A percentile compares a stretch with the other conserved stretches of the same genome.
Conservation (phyloP, 108 stramenopile species). For the Chaetoceros muelleri region DNA sequence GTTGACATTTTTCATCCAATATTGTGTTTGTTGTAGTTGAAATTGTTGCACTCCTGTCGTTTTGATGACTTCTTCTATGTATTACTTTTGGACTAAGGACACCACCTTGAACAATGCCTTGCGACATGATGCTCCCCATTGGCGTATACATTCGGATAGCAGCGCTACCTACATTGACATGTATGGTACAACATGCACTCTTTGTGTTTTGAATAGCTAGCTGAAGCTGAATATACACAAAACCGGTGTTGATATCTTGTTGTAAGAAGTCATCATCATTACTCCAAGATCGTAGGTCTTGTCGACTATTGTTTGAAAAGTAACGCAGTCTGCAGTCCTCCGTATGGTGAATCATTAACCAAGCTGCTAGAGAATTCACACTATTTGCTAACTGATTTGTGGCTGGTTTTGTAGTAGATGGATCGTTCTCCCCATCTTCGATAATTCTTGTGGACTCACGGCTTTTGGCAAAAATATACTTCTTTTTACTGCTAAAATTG, state of each 20-base stretch:
- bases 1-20: background rate
- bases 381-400: no score
- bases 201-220: background rate
- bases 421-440: no score
- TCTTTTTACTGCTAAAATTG: background rate
- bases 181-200: background rate
- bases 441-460: background rate
- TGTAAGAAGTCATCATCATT: no score
- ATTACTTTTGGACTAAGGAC: background rate
- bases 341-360: slow-evolving; percentile 1
- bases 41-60: no score
- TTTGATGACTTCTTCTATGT: no score
- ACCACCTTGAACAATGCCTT: background rate
- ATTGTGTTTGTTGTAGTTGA: background rate
- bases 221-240: slow-evolving; percentile 1
- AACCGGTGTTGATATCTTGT: no score
- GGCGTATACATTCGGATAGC: background rate
- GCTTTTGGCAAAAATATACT: slow-evolving; percentile 1
- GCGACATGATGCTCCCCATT: background rate
- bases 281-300: no score
- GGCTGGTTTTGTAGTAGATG: no score
- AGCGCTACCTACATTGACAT: background rate
- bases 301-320: background rate
- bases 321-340: background rate
- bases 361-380: background rate